Base-by-base conservation (phyloP, 495 filamentous ascomycete genomes). In the Aspergillus avenaceus region DNA sequence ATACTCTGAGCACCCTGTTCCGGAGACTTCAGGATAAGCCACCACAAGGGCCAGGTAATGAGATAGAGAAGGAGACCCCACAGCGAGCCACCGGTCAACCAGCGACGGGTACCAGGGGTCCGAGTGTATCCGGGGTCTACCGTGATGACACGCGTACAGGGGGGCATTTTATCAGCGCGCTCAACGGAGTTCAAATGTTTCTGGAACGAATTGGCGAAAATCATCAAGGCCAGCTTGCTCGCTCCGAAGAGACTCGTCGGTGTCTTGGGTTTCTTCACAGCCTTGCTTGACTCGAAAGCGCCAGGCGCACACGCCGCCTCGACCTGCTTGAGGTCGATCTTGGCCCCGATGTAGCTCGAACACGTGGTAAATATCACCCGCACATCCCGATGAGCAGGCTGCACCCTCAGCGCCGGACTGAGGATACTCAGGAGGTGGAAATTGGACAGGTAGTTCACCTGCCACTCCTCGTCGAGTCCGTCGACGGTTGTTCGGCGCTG, bases 371-470 rank as follows among this genome's bases (percentile, higher is more conserved):
- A 79, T 19, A 99, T 75, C 28, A 99, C 80, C 23, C 93, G 78
- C 14, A 97, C 88, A 63, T 99, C 93, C 47, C 93, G 82, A 65
- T 99, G 91, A 28, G 92, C 79, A 0, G 92, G 95, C 66, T 99
- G 93, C 12, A 84, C 91, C 49, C 87, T 78, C 32, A 99, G 73
- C 0, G 91, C 90, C 0, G 95, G 93, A 54, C 83, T 87, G 25
- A 99, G 74, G 37, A 97, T 93, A 59, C 85, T 87, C 40, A 99
- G 75, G 4, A 99, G 76, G 59, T 97, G 95, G 72, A 96, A 97
- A 59, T 97, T 96, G 29, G 91, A 83, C 6, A 99, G 81, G 62
- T 91, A 99, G 63, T 99, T 97, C 47, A 97, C 76, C 63, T 88
- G 89, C 90, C 91, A 97, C 58, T 85, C 90, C 49, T 80, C 77